These are phyloP conservation scores for Beta lomatogona DNA, from an alignment of 179 eudicot species.

Conservation along the genomic window DNA sequence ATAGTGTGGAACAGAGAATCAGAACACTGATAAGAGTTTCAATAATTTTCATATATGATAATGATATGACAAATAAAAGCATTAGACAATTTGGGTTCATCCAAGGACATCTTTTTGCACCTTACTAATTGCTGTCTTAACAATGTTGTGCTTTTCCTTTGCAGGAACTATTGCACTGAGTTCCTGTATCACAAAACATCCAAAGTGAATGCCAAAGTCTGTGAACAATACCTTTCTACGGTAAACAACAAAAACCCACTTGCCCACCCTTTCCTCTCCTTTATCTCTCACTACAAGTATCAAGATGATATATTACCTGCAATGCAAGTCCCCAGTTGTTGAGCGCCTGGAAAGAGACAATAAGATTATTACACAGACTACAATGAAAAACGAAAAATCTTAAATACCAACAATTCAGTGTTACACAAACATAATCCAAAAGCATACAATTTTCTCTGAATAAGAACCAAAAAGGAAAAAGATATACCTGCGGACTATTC, in stretches of 20 bases:
- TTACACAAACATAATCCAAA: neutral
- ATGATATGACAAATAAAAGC: neutral
- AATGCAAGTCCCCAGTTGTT: constrained; percentile 99
- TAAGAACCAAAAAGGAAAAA: neutral
- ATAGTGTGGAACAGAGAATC: constrained; percentile 12
- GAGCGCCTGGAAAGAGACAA: constrained; percentile 69
- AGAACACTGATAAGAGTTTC: constrained; percentile 7
- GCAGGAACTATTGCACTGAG: constrained; percentile 97
- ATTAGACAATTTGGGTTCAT: neutral
- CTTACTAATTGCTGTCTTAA: constrained; percentile 84
- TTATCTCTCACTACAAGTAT: neutral
- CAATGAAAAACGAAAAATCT: neutral
- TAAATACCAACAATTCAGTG: neutral
- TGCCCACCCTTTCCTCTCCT: neutral
- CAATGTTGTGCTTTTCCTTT: constrained; percentile 87
- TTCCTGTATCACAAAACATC: constrained; percentile 54
- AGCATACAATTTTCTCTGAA: neutral
- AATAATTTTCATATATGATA: neutral
- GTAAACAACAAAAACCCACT: neutral
- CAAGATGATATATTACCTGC: constrained; percentile 56
- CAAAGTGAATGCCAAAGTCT: constrained; percentile 14
- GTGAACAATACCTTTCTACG: constrained; percentile 1
- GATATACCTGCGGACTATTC: constrained; percentile 94
- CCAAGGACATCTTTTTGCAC: constrained; percentile 36
- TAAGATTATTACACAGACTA: constrained; percentile 11